These are phyloP conservation scores for Clavispora fructus DNA, from an alignment of 805 yeast genomes.

Conservation along the genomic window DNA sequence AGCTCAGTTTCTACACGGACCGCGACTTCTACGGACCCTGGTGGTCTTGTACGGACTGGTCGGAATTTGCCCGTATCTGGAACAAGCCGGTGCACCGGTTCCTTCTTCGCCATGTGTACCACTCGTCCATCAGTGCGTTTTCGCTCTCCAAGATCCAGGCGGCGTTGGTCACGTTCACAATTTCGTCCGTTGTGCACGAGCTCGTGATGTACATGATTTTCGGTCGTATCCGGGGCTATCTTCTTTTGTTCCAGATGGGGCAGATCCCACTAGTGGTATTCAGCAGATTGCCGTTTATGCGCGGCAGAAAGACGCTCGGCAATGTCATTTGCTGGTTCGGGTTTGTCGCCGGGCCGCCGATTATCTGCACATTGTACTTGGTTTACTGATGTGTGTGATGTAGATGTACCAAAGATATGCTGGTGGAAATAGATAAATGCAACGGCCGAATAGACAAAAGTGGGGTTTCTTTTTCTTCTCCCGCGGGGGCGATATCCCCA, in stretches of 20 bases:
- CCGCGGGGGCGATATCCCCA: too few relatives aligned
- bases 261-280: conserved; percentile 77
- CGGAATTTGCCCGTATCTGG: conserved; percentile 91
- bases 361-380: conserved; percentile 79
- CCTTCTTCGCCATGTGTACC: conserved; percentile 88
- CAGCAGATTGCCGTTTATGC: conserved; percentile 55
- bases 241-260: conserved; percentile 75
- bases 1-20: conserved; percentile 80
- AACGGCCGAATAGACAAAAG: too few relatives aligned
- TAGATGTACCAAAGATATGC: too few relatives aligned
- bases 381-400: conserved; percentile 24
- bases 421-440: too few relatives aligned
- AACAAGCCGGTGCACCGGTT: conserved; percentile 90
- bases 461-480: too few relatives aligned
- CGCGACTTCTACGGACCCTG: conserved; percentile 92
- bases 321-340: conserved; percentile 89
- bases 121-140: conserved; percentile 75
- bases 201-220: conserved; percentile 87
- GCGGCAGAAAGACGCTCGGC: conserved; percentile 56
- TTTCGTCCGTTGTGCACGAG: conserved; percentile 85
- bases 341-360: conserved; percentile 81
- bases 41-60: conserved; percentile 97
- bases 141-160: conserved; percentile 63
- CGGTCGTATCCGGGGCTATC: conserved; percentile 71
- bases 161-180: conserved; percentile 67